Conservation (phyloP, 2,329 filamentous ascomycete genomes). For the Aspergillus fischeri region DNA sequence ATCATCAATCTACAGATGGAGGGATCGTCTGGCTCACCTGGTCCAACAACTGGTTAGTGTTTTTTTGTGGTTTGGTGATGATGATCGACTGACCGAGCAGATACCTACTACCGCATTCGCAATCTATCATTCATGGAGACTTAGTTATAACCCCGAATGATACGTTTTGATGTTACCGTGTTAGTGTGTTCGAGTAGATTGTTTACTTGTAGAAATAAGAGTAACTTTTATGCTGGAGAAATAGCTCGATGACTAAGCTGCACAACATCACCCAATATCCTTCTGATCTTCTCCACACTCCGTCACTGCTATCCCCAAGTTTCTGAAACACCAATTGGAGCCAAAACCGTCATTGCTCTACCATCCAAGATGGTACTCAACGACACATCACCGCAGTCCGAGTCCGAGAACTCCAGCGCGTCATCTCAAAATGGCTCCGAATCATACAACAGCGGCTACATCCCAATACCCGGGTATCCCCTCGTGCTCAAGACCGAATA, state of each 20-base stretch:
- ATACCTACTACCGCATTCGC: conserved; percentile 8
- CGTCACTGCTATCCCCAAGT: background rate
- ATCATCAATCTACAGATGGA: conserved; percentile 27
- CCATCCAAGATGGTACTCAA: conserved; percentile 24
- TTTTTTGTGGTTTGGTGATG: background rate
- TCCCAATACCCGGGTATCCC: conserved; percentile 11
- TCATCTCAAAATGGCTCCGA: conserved; percentile 1
- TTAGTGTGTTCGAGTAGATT: background rate
- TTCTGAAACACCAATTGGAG: background rate
- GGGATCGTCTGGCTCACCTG: conserved; percentile 14
- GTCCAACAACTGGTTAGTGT: conserved; percentile 9
- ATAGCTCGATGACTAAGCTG: background rate
- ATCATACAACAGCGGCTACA: conserved; percentile 1
- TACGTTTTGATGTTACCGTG: background rate
- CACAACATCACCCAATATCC: background rate
- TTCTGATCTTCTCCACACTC: background rate
- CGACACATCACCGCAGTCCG: conserved; percentile 18
- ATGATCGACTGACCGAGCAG: background rate
- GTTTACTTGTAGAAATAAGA: background rate
- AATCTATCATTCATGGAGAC: conserved; percentile 9
- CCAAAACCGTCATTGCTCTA: background rate
- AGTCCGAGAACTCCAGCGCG: conserved; percentile 9
- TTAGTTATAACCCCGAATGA: background rate
- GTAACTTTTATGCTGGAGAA: background rate
- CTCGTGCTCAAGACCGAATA: conserved; percentile 22